These are phyloP conservation scores for Phlebiopsis gigantea DNA, from an alignment of 768 basidiomycete genomes.

Conservation along the genomic window DNA sequence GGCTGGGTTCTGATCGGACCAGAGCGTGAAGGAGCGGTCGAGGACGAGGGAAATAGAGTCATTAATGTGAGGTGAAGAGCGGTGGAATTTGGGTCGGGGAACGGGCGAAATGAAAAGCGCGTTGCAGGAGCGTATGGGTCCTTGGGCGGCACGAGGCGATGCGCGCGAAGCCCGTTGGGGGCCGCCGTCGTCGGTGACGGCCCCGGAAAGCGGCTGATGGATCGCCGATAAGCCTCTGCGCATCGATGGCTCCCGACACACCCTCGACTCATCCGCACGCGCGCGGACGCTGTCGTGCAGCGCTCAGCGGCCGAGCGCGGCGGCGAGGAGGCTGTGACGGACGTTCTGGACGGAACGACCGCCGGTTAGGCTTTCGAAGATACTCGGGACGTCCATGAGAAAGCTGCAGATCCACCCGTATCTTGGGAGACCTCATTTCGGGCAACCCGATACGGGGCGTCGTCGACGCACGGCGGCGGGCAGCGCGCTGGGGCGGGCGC, in stretches of 20 bases:
- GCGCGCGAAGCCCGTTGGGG: slow-evolving; percentile 17
- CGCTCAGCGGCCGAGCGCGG: not conserved
- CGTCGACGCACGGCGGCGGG: not conserved
- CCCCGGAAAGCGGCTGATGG: slow-evolving; percentile 4
- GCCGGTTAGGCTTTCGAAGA: slow-evolving; percentile 9
- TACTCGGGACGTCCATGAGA: slow-evolving; percentile 1
- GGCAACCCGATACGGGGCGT: not conserved
- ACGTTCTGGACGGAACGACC: slow-evolving; percentile 6
- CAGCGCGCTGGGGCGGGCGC: not conserved
- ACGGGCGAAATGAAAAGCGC: slow-evolving; percentile 41
- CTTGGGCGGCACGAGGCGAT: slow-evolving; percentile 18
- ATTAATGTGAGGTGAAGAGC: slow-evolving; percentile 2
- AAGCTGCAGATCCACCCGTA: slow-evolving; percentile 10
- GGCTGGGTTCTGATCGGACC: slow-evolving; percentile 13
- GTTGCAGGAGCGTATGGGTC: slow-evolving; percentile 28
- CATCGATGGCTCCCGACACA: slow-evolving; percentile 9
- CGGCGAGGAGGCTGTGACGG: not conserved
- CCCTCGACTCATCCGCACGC: too few species aligned
- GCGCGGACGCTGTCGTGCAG: not conserved
- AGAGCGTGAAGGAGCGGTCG: slow-evolving; percentile 2
- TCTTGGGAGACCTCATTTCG: not conserved
- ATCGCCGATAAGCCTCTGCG: slow-evolving; percentile 13
- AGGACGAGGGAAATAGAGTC: not conserved
- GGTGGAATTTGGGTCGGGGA: slow-evolving; percentile 8
- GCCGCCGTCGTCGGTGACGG: not conserved